These are phyloP conservation scores for Brassica nigra DNA, from an alignment of 345 rosid species.

Conservation along the genomic window DNA sequence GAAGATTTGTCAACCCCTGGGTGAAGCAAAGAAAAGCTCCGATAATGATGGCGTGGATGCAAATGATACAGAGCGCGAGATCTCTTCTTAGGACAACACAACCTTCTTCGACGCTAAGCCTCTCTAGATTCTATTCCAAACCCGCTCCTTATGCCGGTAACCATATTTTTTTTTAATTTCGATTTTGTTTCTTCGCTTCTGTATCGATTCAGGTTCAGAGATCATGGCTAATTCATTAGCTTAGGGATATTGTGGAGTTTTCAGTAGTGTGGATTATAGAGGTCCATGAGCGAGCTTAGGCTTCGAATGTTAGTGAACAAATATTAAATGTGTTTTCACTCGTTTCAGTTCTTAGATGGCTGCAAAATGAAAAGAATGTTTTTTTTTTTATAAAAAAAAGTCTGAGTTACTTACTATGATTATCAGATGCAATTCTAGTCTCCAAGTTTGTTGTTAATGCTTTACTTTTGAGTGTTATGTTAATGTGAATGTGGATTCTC, in stretches of 20 bases:
- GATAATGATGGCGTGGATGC: constrained; percentile 58
- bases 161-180: not conserved
- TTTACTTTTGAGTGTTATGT: too few relatives aligned
- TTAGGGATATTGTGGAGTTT: not conserved
- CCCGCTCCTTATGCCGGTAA: constrained; percentile 58
- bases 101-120: constrained; percentile 29
- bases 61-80: constrained; percentile 39
- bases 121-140: constrained; percentile 65
- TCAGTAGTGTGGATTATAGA: not conserved
- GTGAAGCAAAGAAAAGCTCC: not conserved
- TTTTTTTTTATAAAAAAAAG: too few relatives aligned
- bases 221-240: not conserved
- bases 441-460: too few relatives aligned
- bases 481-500: too few relatives aligned
- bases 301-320: too few relatives aligned
- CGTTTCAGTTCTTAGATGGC: too few relatives aligned
- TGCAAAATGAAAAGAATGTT: too few relatives aligned
- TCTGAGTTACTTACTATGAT: too few relatives aligned
- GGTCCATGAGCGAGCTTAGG: too few relatives aligned
- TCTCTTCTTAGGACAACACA: not conserved
- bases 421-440: too few relatives aligned
- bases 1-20: too few relatives aligned
- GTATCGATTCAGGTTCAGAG: not conserved
- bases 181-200: not conserved
- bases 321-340: too few relatives aligned